Percentiles rank a stretch among this genome's conserved stretches.
These are phyloP conservation scores for Raphanus sativus DNA, from an alignment of 345 rosid species.

Conservation along the genomic window DNA sequence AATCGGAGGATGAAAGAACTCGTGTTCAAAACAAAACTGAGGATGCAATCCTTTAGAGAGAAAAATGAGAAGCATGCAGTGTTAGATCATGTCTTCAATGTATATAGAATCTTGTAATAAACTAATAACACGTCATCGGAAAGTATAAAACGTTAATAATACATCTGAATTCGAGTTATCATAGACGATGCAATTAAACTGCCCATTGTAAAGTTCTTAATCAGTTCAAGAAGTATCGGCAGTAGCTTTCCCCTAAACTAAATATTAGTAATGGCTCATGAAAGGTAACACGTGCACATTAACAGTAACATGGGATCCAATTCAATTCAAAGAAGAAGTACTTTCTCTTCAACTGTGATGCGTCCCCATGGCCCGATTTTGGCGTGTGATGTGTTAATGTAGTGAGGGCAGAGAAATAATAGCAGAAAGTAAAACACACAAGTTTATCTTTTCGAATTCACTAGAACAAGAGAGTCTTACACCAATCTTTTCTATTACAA, in stretches of 20 bases:
- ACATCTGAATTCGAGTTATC: neutral
- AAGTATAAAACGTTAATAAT: neutral
- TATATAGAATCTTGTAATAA: neutral
- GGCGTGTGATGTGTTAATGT: constrained; percentile 22
- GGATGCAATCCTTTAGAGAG: neutral
- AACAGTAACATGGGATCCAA: constrained; percentile 34
- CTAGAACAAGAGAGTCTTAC: too few relatives aligned
- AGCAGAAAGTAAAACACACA: too few relatives aligned
- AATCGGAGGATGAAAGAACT: neutral
- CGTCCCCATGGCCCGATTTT: constrained; percentile 36
- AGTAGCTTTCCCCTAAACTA: neutral
- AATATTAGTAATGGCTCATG: constrained; percentile 5
- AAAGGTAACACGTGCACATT: constrained; percentile 15
- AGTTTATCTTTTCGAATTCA: too few relatives aligned
- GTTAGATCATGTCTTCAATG: neutral
- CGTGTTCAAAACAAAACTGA: neutral
- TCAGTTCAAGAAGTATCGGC: neutral
- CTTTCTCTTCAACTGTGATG: constrained; percentile 32
- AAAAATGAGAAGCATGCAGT: neutral
- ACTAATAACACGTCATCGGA: neutral
- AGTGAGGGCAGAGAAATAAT: too few relatives aligned
- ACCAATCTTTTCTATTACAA: too few relatives aligned
- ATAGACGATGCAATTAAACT: constrained; percentile 1
- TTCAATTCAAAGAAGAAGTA: constrained; percentile 36
- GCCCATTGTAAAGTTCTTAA: neutral